A percentile compares a stretch with the other conserved stretches of the same genome.
phyloP scores from a whole-genome alignment of 164 flowering plant species.

The Nymphaea colorata region DNA sequence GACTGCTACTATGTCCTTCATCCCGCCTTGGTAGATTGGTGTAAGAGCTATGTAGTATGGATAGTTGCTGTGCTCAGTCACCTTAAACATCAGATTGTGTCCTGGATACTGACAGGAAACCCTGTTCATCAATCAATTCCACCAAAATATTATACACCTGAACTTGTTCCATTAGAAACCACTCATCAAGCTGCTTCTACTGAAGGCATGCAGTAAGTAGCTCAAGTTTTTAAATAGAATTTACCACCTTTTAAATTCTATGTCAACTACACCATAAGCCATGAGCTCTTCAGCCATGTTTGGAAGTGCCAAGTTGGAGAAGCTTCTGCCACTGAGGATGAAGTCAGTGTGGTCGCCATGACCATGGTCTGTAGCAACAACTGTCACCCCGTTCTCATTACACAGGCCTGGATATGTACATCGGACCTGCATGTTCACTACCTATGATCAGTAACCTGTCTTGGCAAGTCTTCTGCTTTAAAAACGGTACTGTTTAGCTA shows the following conservation, averaged over 20 bases:
- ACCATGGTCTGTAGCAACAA: slow-evolving; percentile 76
- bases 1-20: slow-evolving; percentile 37
- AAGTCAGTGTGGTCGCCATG: slow-evolving; percentile 76
- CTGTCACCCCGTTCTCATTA: slow-evolving; percentile 38
- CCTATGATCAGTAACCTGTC: neutral
- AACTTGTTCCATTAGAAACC: no score
- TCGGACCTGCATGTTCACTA: slow-evolving; percentile 32
- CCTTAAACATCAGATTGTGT: slow-evolving; percentile 39
- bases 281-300: slow-evolving; percentile 25
- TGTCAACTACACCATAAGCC: slow-evolving; percentile 61
- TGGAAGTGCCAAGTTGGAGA: slow-evolving; percentile 34
- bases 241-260: slow-evolving; percentile 40
- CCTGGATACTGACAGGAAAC: slow-evolving; percentile 49
- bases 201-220: no score
- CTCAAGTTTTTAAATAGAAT: neutral
- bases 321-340: slow-evolving; percentile 58
- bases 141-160: no score
- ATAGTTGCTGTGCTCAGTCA: slow-evolving; percentile 50
- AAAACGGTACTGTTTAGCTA: no score
- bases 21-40: slow-evolving; percentile 44
- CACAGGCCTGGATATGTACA: slow-evolving; percentile 54
- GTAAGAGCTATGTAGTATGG: slow-evolving; percentile 63
- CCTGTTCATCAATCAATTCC: slow-evolving; percentile 8
- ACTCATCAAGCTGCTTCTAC: no score
- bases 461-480: no score